phyloP scores from a whole-genome alignment of 2,329 filamentous ascomycete genomes.

The Cercospora sp. region DNA sequence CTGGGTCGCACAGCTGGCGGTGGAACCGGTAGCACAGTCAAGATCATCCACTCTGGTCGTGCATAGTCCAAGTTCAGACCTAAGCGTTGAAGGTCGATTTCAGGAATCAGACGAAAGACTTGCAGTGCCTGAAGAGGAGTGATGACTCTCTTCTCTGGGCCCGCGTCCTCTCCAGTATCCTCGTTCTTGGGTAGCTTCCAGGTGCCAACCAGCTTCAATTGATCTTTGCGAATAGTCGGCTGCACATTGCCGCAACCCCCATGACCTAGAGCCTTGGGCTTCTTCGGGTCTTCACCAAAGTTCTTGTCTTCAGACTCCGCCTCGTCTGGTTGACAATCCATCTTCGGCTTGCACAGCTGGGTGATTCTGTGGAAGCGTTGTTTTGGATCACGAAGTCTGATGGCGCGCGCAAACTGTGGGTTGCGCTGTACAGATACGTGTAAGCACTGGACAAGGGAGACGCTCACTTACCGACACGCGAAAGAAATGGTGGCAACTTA shows the following conservation, averaged over 20 bases:
- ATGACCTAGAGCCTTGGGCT: conserved; percentile 60
- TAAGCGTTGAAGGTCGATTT: conserved; percentile 79
- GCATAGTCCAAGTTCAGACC: conserved; percentile 94
- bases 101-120: conserved; percentile 81
- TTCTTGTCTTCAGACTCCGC: conserved; percentile 68
- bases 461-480: conserved; percentile 20
- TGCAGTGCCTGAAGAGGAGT: conserved; percentile 81
- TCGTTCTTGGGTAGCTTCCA: conserved; percentile 73
- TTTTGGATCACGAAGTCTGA: conserved; percentile 87
- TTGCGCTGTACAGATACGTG: conserved; percentile 65
- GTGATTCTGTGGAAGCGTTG: conserved; percentile 90
- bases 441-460: conserved; percentile 47
- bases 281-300: conserved; percentile 61
- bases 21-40: conserved; percentile 91
- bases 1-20: conserved; percentile 94
- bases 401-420: conserved; percentile 77
- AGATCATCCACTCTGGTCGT: conserved; percentile 95
- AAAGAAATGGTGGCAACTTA: conserved; percentile 65
- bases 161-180: conserved; percentile 64
- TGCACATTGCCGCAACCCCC: conserved; percentile 92
- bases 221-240: conserved; percentile 83
- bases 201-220: conserved; percentile 75
- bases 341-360: conserved; percentile 86
- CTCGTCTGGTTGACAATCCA: conserved; percentile 80
- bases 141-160: conserved; percentile 77